Evolutionary conservation across 495 filamentous ascomycete species (phyloP).

Genomic region (Podospora australis): DNA sequence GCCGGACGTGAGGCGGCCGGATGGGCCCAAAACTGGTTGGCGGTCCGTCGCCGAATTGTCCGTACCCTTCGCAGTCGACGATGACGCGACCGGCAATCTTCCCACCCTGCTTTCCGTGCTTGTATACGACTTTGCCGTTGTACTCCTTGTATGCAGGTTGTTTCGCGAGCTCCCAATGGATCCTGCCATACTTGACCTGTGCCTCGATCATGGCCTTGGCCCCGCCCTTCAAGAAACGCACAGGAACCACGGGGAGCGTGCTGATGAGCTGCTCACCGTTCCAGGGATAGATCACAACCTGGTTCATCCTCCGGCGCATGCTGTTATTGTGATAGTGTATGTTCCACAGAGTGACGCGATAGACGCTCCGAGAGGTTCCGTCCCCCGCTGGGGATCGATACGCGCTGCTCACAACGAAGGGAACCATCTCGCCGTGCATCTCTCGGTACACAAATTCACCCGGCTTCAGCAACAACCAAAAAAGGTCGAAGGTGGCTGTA

Average conservation of each 20-base stretch:
- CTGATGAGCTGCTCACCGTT: slow-evolving; percentile 29
- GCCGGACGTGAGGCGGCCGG: not conserved
- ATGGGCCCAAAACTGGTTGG: not conserved
- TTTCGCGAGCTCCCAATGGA: slow-evolving; percentile 34
- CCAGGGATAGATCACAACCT: slow-evolving; percentile 23
- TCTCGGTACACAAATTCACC: slow-evolving; percentile 31
- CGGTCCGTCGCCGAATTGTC: slow-evolving; percentile 14
- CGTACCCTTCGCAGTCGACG: slow-evolving; percentile 31
- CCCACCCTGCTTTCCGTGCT: slow-evolving; percentile 1
- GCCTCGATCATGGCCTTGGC: slow-evolving; percentile 18
- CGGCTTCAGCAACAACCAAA: slow-evolving; percentile 33
- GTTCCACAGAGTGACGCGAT: slow-evolving; percentile 29
- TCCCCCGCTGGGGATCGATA: not conserved
- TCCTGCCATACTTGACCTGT: slow-evolving; percentile 26
- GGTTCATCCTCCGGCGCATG: slow-evolving; percentile 26
- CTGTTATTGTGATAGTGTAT: slow-evolving; percentile 19
- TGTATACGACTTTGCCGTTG: slow-evolving; percentile 23
- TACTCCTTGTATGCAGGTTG: slow-evolving; percentile 32
- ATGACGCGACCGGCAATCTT: slow-evolving; percentile 32
- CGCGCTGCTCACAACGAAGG: slow-evolving; percentile 26
- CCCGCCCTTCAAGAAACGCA: slow-evolving; percentile 24
- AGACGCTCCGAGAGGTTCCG: slow-evolving; percentile 3
- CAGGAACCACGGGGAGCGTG: slow-evolving; percentile 29
- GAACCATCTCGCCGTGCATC: slow-evolving; percentile 22
- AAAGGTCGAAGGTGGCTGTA: slow-evolving; percentile 29